Conservation (phyloP, 1,284 basidiomycete species). For the Paramarasmius palmivorus region DNA sequence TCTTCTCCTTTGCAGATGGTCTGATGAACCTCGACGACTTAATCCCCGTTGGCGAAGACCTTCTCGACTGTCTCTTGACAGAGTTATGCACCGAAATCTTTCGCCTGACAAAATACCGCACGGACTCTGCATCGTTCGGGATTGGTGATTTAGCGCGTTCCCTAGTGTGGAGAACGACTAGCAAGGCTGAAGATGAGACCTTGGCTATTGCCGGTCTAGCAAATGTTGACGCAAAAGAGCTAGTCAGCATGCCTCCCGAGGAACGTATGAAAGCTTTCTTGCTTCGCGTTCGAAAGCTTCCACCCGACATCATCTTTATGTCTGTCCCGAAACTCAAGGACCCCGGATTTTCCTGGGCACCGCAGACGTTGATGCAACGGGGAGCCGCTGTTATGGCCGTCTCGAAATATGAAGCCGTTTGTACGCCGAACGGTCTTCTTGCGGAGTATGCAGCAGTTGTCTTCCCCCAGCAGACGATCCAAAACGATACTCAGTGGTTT, state of each 20-base stretch:
- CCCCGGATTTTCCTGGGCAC: not conserved
- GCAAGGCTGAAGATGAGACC: not conserved
- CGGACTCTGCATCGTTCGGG: too few species aligned
- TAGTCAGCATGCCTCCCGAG: not conserved
- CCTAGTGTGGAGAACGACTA: not conserved
- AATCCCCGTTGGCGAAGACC: not conserved
- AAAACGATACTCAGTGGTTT: not conserved
- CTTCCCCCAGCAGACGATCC: not conserved
- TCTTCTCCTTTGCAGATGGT: not conserved
- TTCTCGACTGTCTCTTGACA: not conserved
- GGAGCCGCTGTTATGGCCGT: not conserved
- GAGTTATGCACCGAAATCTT: not conserved
- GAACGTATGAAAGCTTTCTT: not conserved
- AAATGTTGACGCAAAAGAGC: not conserved
- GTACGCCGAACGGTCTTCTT: not conserved
- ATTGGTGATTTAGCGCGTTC: not conserved
- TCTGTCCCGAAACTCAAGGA: not conserved
- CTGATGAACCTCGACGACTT: not conserved
- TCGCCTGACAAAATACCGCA: not conserved
- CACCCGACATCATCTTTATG: not conserved
- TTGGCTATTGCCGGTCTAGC: not conserved
- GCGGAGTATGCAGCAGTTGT: not conserved
- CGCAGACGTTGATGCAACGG: not conserved
- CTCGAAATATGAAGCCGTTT: not conserved
- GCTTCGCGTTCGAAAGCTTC: not conserved